Conservation (phyloP, 257 asterid genomes). For the Gentiana dahurica region DNA sequence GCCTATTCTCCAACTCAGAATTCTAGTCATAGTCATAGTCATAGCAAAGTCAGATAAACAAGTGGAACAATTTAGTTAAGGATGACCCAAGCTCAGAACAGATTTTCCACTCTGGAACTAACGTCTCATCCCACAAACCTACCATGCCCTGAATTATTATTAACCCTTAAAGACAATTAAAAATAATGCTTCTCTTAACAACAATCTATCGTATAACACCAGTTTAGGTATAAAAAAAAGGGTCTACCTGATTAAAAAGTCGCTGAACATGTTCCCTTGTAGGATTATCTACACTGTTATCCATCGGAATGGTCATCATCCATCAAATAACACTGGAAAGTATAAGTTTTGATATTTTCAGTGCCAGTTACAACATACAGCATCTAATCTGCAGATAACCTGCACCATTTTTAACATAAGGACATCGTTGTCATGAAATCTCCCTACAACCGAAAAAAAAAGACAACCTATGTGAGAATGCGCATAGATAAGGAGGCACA, state of each 20-base stretch:
- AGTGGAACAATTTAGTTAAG: neutral
- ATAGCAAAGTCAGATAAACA: too few relatives aligned
- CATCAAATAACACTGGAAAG: slow-evolving; percentile 28
- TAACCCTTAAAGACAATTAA: too few relatives aligned
- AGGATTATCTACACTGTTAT: slow-evolving; percentile 38
- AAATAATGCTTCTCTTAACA: too few relatives aligned
- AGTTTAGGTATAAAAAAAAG: too few relatives aligned
- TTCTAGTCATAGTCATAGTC: slow-evolving; percentile 26
- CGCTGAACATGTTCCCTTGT: slow-evolving; percentile 60
- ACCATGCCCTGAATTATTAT: too few relatives aligned
- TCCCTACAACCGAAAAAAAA: too few relatives aligned
- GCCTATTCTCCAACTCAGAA: slow-evolving; percentile 74
- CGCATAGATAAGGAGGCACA: too few relatives aligned
- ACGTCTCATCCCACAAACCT: too few relatives aligned
- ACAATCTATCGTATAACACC: too few relatives aligned
- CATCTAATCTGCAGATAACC: slow-evolving; percentile 4
- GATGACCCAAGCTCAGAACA: neutral
- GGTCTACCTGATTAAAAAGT: slow-evolving; percentile 64
- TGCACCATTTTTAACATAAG: neutral
- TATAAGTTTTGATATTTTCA: slow-evolving; percentile 8
- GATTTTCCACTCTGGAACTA: too few relatives aligned
- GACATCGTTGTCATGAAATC: neutral
- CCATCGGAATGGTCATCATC: slow-evolving; percentile 76
- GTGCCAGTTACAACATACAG: neutral
- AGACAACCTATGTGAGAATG: too few relatives aligned